These are phyloP conservation scores for Gaeumannomyces sp. DNA, from an alignment of 2,329 filamentous ascomycete species.

Conservation along the genomic window DNA sequence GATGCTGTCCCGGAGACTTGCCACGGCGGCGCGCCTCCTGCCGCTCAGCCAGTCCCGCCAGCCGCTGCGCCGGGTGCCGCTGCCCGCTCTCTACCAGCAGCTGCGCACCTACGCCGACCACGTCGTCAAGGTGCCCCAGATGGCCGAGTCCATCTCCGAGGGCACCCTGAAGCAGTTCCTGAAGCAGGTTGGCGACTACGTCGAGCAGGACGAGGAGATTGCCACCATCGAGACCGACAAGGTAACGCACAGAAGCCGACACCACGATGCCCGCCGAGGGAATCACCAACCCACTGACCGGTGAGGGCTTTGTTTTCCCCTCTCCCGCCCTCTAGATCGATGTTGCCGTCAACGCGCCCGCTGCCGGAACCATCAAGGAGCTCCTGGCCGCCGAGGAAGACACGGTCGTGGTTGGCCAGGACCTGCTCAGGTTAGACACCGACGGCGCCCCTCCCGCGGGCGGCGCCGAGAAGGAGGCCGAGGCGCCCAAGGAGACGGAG, in stretches of 20 bases:
- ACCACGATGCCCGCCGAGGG: too few relatives aligned
- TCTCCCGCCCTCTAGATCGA: conserved; percentile 61
- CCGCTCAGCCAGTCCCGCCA: conserved; percentile 29
- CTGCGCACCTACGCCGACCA: conserved; percentile 67
- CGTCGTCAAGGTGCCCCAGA: conserved; percentile 88
- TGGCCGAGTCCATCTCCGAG: conserved; percentile 98
- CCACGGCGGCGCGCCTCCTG: conserved; percentile 21
- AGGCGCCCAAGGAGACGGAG: conserved; percentile 14
- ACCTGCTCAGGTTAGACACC: conserved; percentile 79
- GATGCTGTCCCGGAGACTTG: conserved; percentile 36
- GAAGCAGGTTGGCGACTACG: conserved; percentile 86
- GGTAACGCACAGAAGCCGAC: conserved; percentile 38
- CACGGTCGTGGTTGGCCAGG: conserved; percentile 90
- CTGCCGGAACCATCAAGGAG: conserved; percentile 86
- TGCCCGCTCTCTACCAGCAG: conserved; percentile 48
- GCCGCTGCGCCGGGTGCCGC: conserved; percentile 37
- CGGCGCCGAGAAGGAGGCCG: conserved; percentile 26
- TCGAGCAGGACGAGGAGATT: conserved; percentile 95
- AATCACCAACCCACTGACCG: too few relatives aligned
- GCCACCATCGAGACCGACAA: conserved; percentile 99
- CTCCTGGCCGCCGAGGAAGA: conserved; percentile 89
- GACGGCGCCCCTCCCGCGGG: conserved; percentile 56
- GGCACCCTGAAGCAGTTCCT: conserved; percentile 94
- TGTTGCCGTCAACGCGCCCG: conserved; percentile 89
- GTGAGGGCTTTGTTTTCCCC: background rate